Evolutionary conservation across 2,329 filamentous ascomycete genomes (phyloP), one percentile per base, ranked within the genome.

Genomic region (Scolecobasidium constrictum): DNA sequence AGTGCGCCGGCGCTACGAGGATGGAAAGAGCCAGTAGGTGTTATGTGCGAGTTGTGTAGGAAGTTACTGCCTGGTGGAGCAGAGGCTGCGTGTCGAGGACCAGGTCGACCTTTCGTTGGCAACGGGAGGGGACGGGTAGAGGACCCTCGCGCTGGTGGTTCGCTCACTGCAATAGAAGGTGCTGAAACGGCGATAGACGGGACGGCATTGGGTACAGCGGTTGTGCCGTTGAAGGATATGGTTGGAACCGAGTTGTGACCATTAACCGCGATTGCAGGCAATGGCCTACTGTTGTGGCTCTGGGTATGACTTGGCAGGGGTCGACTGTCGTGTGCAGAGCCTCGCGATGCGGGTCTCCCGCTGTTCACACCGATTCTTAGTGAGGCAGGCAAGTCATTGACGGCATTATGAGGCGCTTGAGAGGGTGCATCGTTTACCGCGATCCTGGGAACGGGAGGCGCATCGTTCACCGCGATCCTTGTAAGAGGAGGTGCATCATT

Each of bases 1-100:
- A 80, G 74, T 5, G 86, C 84, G 5, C 81, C 82, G 6, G 72
- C 72, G 38, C 65, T 62, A n/a, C 62, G 66, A 66, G 2, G 67
- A 31, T 31, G 26, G 26, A 31, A 31, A 7, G 9, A n/a, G 68
- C 56, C 61, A 65, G 53, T 66, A 68, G 22, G 59, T 57, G 41
- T 61, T 58, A 33, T 18, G 21, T 44, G 42, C 17, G 22, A 22
- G 13, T 39, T 44, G 12, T 22, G 65, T 60, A 45, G 58, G 52
- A 19, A 52, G 58, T 21, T 53, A 56, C 21, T 56, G 55, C 31
- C 54, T 53, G 38, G 55, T 60, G 35, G 50, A 49, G 33, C 54
- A 46, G 44, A 58, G 53, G 34, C 53, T 52, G 20, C 53, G 56
- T 45, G 53, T 51, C 55, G 67, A 49, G 56, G 64, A 43, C 68